These are phyloP conservation scores for Kitagawia praeruptora DNA, from an alignment of 129 eudicot genomes.

Conservation along the genomic window DNA sequence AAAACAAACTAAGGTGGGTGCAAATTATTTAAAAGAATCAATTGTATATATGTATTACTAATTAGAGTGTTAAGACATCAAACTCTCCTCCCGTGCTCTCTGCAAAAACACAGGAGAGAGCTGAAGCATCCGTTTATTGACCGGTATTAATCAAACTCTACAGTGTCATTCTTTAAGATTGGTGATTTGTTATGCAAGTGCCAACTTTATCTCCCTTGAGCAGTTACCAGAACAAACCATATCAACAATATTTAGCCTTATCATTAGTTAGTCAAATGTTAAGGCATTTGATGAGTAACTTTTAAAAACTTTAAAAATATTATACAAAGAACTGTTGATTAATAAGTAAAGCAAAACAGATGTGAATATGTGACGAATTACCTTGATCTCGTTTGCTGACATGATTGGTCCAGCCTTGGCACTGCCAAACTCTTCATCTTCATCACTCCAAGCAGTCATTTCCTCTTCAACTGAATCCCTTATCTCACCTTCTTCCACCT, in stretches of 20 bases:
- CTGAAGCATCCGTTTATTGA: not conserved
- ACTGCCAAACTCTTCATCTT: conserved; percentile 30
- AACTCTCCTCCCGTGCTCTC: not conserved
- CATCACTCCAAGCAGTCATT: conserved; percentile 52
- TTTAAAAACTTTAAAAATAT: not conserved
- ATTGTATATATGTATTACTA: not conserved
- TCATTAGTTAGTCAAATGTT: not conserved
- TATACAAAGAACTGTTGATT: not conserved
- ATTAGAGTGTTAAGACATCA: not conserved
- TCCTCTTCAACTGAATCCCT: conserved; percentile 37
- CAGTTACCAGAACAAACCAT: not conserved
- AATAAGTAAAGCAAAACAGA: not conserved
- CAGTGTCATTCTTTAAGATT: not conserved
- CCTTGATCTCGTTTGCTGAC: conserved; percentile 78
- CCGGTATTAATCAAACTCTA: not conserved
- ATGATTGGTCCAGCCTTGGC: conserved; percentile 41
- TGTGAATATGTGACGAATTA: conserved; percentile 9
- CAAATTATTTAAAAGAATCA: not conserved
- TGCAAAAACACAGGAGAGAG: not conserved
- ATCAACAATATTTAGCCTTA: not conserved
- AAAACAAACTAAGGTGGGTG: not conserved
- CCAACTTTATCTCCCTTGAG: not conserved
- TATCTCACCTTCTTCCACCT: conserved; percentile 78
- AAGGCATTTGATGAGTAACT: not conserved
- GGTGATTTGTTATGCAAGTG: conserved; percentile 1